Base-by-base conservation (phyloP, 2,329 filamentous ascomycete species). In the Pestalotiopsis fici region DNA sequence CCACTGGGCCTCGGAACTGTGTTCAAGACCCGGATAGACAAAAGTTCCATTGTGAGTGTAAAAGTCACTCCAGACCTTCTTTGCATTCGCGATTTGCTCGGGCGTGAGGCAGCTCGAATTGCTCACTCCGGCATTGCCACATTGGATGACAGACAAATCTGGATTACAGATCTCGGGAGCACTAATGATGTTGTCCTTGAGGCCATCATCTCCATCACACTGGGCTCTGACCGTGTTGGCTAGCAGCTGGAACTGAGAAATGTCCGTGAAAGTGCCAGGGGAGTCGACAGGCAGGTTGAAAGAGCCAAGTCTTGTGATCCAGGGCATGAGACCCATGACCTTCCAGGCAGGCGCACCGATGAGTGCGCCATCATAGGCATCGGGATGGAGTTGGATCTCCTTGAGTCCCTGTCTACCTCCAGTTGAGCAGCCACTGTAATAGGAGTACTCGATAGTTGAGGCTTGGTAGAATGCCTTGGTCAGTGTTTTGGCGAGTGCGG, bases 401-500 rank as follows among this genome's bases (percentile, higher is more conserved):
- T 83, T 83, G 18, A 86, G 74, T 5, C 85, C 86, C 73, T 88
- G 85, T 5, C 86, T 77, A 3, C 86, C 86, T 31, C 86, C 86
- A 0, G 85, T 87, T 1, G 83, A 86, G 72, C 86, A 88, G 18
- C 86, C 86, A 21, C 79, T 78, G 71, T 81, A 87, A 72, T 87
- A 87, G 11, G 80, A 83, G 74, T 83, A 76, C 11, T 69, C 27
- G 81, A 59, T 80, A 72, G 28, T 75, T 74, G 75, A 5, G 21
- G 56, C 25, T n/a, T 75, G 72, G 68, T 87, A 87, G 71, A 83
- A 87, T 3, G 75, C 71, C 47, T 82, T 70, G 3, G 80, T 79
- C 18, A 87, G 74, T 15, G 75, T 59, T 69, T 86, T 87, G 2
- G 81, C 82, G 7, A 81, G 67, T 1, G 80, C 78, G 1, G 83